Base-by-base conservation (phyloP, 2,329 filamentous ascomycete species). In the Mollisia scopiformis region DNA sequence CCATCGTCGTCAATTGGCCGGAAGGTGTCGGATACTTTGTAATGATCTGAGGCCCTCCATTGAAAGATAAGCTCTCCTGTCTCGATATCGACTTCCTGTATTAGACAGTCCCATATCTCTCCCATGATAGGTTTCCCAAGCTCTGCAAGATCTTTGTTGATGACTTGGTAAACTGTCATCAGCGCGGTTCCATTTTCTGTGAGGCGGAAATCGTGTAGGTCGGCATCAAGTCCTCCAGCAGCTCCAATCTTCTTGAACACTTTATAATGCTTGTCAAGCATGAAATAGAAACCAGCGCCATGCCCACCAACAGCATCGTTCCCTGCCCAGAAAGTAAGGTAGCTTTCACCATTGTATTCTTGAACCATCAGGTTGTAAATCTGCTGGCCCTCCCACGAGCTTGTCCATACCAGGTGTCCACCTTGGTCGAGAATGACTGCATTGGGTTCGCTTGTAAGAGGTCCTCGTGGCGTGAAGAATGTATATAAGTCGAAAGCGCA, bases 291-390 rank as follows among this genome's bases (percentile, higher is more conserved):
- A 13, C 80, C 80, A 35, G 76, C 73, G 2, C 81, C 80, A 66
- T 81, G 78, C 2, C 79, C 80, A 2, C 75, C 75, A n/a, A 78
- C 75, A 31, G 78, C 74, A 64, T 79, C 76, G 16, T 78, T 70
- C 11, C 80, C 80, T n/a, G 77, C 74, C 79, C 80, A 82, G 64
- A 81, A 82, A 0, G 79, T 80, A 53, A 82, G 66, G 68, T 80
- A 81, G 8, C 72, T 66, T 60, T 80, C 67, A 1, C 76, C 78
- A 59, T 74, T 75, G 63, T 78, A 82, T 7, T 69, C 64, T 65
- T 82, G 78, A 1, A 80, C 76, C 62, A 78, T 77, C 4, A 80
- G 67, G 64, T 81, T 80, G 62, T 81, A 80, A 6, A 78, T 75
- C 50, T 78, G 72, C 52, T 78, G 72, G 11, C 68, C 66, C 46